phyloP scores from a whole-genome alignment of 108 stramenopile species.

The Mediolabrus comicus region DNA sequence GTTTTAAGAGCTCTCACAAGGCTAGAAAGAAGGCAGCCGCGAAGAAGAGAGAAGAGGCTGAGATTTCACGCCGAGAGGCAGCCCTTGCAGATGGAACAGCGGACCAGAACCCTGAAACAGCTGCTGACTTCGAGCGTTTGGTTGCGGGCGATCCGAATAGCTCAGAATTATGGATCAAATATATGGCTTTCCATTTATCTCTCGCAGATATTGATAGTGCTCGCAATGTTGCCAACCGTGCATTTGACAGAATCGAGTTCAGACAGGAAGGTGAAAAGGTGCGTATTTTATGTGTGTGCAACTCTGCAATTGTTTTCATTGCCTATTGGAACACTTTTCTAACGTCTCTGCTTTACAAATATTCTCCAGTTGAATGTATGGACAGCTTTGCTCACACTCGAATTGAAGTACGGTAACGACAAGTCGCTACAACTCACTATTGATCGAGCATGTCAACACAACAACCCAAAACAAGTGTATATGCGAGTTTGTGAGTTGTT shows the following conservation, averaged over 20 bases:
- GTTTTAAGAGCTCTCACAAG: slow-evolving; percentile 60
- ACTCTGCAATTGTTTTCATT: not conserved
- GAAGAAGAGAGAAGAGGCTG: slow-evolving; percentile 71
- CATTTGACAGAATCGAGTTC: slow-evolving; percentile 91
- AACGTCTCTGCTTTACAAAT: not conserved
- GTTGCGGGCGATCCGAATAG: slow-evolving; percentile 88
- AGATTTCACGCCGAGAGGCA: slow-evolving; percentile 71
- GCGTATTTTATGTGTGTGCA: slow-evolving; percentile 2
- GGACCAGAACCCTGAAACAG: slow-evolving; percentile 85
- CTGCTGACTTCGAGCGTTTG: slow-evolving; percentile 95
- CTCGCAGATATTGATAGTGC: slow-evolving; percentile 91
- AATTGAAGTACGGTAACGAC: slow-evolving; percentile 87
- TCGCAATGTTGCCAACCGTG: slow-evolving; percentile 85
- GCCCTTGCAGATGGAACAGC: slow-evolving; percentile 90
- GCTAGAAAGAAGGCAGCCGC: slow-evolving; percentile 77
- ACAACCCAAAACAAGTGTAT: slow-evolving; percentile 91
- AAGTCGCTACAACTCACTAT: slow-evolving; percentile 69
- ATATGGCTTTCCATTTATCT: slow-evolving; percentile 95
- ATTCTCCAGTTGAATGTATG: slow-evolving; percentile 85
- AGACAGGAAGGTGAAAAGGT: slow-evolving; percentile 81
- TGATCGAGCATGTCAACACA: slow-evolving; percentile 85
- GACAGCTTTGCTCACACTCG: slow-evolving; percentile 92
- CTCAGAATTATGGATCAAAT: slow-evolving; percentile 93
- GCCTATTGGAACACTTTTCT: not conserved
- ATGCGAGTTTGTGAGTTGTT: slow-evolving; percentile 86